Evolutionary conservation across 495 filamentous ascomycete genomes (phyloP), one percentile per base, ranked within the genome.

Genomic region (Cairneyella variabilis): DNA sequence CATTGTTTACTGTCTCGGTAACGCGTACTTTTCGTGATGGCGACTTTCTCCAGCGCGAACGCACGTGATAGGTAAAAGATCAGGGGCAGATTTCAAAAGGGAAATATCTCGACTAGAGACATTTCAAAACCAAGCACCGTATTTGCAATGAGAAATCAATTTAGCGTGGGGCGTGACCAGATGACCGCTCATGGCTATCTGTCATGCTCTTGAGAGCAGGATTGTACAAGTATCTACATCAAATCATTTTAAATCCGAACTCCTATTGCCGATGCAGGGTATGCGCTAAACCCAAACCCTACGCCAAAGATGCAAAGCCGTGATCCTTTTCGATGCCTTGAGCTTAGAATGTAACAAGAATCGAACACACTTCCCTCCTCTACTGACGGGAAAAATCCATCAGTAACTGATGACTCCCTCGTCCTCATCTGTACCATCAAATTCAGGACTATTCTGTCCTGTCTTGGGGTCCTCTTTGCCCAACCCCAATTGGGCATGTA

Each of bases 401-500:
- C 40, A 62, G 26, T 59, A 59, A 51, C 62, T 64, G 17, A 64
- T 45, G 14, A 27, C 40, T n/a, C 52, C 45, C 30, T 61, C 61
- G 32, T 64, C 50, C n/a, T 53, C 39, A 45, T 52, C 17, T 25
- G 14, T 36, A 37, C 23, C 16, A 39, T 54, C 48, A 26, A 28
- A 38, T 10, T 21, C 18, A 21, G 6, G 3, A 1, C 22, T 40
- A 44, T 32, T 38, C 22, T 53, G 11, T 23, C 30, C 53, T 20
- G 28, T 37, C 20, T 11, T 48, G 11, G 17, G 4, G 14, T 51
- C 36, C 22, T 56, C 53, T 1, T 32, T 20, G 11, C 11, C 21
- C 21, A 42, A 45, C 23, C 54, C 54, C 30, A 50, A 18, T 39
- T 58, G 51, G 0, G 27, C 26, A 12, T 27, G 32, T 40, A 87